Base-by-base conservation (phyloP, 805 yeast species). In the Wickerhamiella siamensis region DNA sequence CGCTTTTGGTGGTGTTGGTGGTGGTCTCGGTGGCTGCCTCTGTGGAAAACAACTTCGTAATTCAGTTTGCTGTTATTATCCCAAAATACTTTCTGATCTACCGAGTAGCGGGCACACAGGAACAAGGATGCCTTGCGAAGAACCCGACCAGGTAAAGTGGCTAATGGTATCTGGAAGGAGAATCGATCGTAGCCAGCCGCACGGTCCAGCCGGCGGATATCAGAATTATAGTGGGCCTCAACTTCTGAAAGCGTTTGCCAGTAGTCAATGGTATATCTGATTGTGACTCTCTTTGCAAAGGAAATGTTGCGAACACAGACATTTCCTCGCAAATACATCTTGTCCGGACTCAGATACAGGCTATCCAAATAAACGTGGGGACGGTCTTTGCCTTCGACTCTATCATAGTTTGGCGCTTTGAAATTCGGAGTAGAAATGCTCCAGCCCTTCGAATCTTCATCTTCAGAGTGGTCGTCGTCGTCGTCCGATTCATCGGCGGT, bases 241-340 rank as follows among this genome's bases (percentile, higher is more conserved):
- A 79, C 71, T 55, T 81, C 88, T 33, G 75, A 67, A 18, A 77
- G 73, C 0, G 93, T 77, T 34, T 63, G 64, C 97, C 97, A 87
- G 52, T 68, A 62, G 57, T 88, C 84, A 48, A 76, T 65, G 0
- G 95, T 74, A 61, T 83, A 87, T 42, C 86, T 67, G 14, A 82
- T 70, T 14, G 74, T 70, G 16, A 88, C 79, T 21, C 61, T 55
- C 59, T 87, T 87, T 29, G 74, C 69, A 59, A 67, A 87, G 9
- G 79, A 67, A 4, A 83, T 41, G 62, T 87, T 88, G 52, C 74
- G 72, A 21, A 82, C 95, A 2, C 88, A 82, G 36, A 87, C 66
- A 41, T 76, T 77, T 1, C 95, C 96, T 39, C 73, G 57, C 14
- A 87, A 61, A 43, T 64, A 65, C 44, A 69, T 68, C 49, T 72